phyloP scores from a whole-genome alignment of 495 filamentous ascomycete genomes.

The Xylaria cubensis region DNA sequence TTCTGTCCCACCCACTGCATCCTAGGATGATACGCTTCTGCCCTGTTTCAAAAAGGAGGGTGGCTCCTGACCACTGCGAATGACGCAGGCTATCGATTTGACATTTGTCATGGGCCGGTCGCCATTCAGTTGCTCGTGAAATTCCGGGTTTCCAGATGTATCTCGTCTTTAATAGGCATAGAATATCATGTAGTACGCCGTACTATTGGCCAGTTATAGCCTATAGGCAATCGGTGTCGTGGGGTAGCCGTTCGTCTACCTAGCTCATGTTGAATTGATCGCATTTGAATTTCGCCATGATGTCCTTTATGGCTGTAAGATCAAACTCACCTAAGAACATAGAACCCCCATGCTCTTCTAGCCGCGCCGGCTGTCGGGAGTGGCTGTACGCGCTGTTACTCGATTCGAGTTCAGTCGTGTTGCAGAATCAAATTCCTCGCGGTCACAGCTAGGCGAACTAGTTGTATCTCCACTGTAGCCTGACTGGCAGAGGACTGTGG shows the following conservation, averaged over 20 bases:
- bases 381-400: background rate
- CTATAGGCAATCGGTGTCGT: background rate
- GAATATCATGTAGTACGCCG: background rate
- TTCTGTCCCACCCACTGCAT: background rate
- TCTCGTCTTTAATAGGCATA: constrained; percentile 17
- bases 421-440: constrained; percentile 8
- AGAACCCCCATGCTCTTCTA: background rate
- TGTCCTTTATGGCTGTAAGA: background rate
- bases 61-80: constrained; percentile 14
- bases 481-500: background rate
- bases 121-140: background rate
- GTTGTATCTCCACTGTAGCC: background rate
- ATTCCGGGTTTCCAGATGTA: background rate
- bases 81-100: constrained; percentile 16
- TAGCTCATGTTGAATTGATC: background rate
- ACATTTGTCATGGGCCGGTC: constrained; percentile 24
- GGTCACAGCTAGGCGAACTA: background rate
- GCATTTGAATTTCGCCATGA: background rate
- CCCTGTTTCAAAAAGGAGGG: constrained; percentile 6
- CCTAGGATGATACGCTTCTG: constrained; percentile 18
- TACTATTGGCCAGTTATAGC: background rate
- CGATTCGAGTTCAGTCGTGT: constrained; percentile 1
- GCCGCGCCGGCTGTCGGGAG: background rate
- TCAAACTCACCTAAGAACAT: background rate
- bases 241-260: background rate